A percentile compares a stretch with the other conserved stretches of the same genome.
Evolutionary conservation across 495 filamentous ascomycete genomes (phyloP).

Genomic region (Penicillium goetzii): DNA sequence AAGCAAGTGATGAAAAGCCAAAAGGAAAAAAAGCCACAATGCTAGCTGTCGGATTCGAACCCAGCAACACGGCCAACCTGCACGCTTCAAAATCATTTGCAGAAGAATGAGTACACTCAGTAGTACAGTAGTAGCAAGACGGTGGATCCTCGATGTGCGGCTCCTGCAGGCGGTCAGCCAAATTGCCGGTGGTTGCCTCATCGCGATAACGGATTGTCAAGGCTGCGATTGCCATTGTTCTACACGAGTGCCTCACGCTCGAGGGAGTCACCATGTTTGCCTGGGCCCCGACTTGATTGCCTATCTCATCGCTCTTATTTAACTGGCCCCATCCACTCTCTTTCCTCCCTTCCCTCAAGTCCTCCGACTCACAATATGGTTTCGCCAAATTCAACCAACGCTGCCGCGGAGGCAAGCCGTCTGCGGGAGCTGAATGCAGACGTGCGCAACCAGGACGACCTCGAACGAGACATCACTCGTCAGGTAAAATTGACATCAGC

Average conservation of each 20-base stretch:
- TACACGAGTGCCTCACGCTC: constrained; percentile 4
- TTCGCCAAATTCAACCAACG: constrained; percentile 12
- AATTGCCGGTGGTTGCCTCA: constrained; percentile 7
- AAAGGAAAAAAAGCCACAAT: not conserved
- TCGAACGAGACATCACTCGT: constrained; percentile 71
- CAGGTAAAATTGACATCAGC: constrained; percentile 37
- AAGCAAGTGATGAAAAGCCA: no score
- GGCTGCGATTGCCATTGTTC: constrained; percentile 7
- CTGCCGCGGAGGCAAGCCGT: constrained; percentile 58
- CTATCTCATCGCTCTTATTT: not conserved
- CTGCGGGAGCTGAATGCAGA: constrained; percentile 70
- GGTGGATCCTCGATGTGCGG: not conserved
- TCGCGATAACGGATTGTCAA: constrained; percentile 9
- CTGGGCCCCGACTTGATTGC: not conserved
- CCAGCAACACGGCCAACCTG: no score
- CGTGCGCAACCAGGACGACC: constrained; percentile 82
- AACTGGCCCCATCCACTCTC: constrained; percentile 1
- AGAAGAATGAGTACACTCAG: no score
- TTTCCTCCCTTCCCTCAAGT: constrained; percentile 13
- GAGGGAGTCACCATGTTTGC: constrained; percentile 15
- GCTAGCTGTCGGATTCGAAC: not conserved
- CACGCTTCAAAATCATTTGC: no score
- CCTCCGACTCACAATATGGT: constrained; percentile 15
- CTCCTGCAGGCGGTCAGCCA: constrained; percentile 9
- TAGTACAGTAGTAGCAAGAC: no score